Percentiles rank a stretch among this genome's conserved stretches.
Conservation (phyloP, 257 asterid genomes). For the Agastache rugosa region DNA sequence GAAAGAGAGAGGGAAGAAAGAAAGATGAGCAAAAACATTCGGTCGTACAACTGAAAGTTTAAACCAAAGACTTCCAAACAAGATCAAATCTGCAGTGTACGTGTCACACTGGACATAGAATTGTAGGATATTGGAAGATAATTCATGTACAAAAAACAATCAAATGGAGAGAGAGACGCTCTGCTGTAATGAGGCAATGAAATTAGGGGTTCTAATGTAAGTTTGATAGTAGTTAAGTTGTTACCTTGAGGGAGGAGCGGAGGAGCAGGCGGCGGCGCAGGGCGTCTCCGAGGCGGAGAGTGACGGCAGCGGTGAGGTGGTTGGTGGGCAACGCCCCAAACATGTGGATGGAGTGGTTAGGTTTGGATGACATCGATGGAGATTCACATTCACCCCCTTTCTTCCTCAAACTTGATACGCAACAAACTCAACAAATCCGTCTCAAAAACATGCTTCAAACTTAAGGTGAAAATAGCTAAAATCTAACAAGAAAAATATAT, state of each 20-base stretch:
- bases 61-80: not conserved
- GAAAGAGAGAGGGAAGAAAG: not conserved
- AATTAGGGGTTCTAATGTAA: constrained; percentile 5
- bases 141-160: not conserved
- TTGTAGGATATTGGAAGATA: constrained; percentile 3
- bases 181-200: constrained; percentile 5
- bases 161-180: not conserved
- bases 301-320: constrained; percentile 65
- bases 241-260: constrained; percentile 67
- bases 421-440: too few species aligned
- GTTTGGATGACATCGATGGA: constrained; percentile 54
- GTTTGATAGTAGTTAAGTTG: not conserved
- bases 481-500: not conserved
- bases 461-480: not conserved
- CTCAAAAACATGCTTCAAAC: not conserved
- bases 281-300: constrained; percentile 62
- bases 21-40: too few species aligned
- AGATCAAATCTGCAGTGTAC: not conserved
- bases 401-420: constrained; percentile 15
- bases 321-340: constrained; percentile 44
- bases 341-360: constrained; percentile 44
- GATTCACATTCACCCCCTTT: constrained; percentile 41
- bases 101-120: not conserved
- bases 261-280: constrained; percentile 64
- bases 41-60: not conserved